Percentiles rank a stretch among this genome's conserved stretches.
Conservation (phyloP, 2,329 filamentous ascomycete genomes). For the Aaosphaeria pasadenensis region DNA sequence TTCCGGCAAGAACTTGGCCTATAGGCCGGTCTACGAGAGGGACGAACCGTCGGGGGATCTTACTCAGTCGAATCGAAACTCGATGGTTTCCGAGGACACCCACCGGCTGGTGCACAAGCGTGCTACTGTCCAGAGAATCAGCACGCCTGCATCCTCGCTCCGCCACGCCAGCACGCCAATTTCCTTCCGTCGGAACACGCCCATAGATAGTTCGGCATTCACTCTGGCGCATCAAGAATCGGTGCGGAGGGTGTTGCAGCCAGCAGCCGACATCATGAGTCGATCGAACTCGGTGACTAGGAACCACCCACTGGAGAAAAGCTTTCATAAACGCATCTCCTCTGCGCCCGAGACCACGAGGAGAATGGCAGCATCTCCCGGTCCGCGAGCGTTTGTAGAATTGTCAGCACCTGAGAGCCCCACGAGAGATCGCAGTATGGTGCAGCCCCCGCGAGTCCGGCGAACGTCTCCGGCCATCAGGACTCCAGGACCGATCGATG, state of each 20-base stretch:
- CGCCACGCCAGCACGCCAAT: no score
- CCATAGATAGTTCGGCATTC: slow-evolving; percentile 21
- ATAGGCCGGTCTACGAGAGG: slow-evolving; percentile 42
- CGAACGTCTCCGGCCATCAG: slow-evolving; percentile 14
- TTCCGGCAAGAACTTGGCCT: slow-evolving; percentile 51
- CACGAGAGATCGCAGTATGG: slow-evolving; percentile 6
- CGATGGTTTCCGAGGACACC: slow-evolving; percentile 41
- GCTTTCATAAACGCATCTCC: slow-evolving; percentile 27
- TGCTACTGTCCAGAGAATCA: slow-evolving; percentile 42
- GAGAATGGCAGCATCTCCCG: slow-evolving; percentile 5
- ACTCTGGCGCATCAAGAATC: slow-evolving; percentile 32
- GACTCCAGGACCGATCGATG: slow-evolving; percentile 7
- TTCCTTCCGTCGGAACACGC: slow-evolving; percentile 16
- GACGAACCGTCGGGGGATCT: slow-evolving; percentile 40
- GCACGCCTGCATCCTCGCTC: no score
- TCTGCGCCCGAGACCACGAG: slow-evolving; percentile 30
- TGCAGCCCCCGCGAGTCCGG: slow-evolving; percentile 8
- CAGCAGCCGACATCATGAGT: slow-evolving; percentile 32
- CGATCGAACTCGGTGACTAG: slow-evolving; percentile 22
- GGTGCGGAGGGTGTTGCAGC: slow-evolving; percentile 28
- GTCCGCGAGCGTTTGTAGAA: slow-evolving; percentile 16
- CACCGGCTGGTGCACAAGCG: slow-evolving; percentile 52
- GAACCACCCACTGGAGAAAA: slow-evolving; percentile 8
- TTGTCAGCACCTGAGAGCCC: slow-evolving; percentile 21
- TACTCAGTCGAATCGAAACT: slow-evolving; percentile 44